Percentiles rank a stretch among this genome's conserved stretches.
These are phyloP conservation scores for Friedmanniomyces endolithicus DNA, from an alignment of 495 filamentous ascomycete species.

Conservation along the genomic window DNA sequence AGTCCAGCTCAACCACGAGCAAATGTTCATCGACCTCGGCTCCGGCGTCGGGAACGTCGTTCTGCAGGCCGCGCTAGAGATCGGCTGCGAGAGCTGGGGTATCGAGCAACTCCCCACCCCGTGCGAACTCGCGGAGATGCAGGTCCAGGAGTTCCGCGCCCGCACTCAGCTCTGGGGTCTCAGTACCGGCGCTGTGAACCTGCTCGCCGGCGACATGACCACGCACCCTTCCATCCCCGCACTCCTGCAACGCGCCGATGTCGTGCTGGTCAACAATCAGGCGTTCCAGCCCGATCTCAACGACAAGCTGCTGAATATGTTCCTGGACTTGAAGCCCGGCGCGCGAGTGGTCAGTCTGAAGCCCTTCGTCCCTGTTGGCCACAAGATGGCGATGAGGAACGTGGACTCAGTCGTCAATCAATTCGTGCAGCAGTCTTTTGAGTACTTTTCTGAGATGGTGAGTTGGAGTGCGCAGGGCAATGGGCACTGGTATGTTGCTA, in stretches of 20 bases:
- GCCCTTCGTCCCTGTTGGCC: conserved; percentile 61
- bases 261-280: conserved; percentile 93
- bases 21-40: conserved; percentile 86
- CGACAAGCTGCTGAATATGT: conserved; percentile 73
- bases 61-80: conserved; percentile 83
- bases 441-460: conserved; percentile 71
- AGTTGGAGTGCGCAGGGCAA: conserved; percentile 73
- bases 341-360: conserved; percentile 76
- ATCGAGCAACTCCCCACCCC: conserved; percentile 70
- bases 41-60: conserved; percentile 94
- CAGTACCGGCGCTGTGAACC: conserved; percentile 58
- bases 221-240: conserved; percentile 55
- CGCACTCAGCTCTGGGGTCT: conserved; percentile 87
- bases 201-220: conserved; percentile 77
- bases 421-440: conserved; percentile 54
- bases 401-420: conserved; percentile 61
- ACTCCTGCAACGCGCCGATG: conserved; percentile 70
- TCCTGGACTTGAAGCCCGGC: conserved; percentile 87
- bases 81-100: conserved; percentile 89
- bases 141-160: conserved; percentile 55
- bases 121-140: conserved; percentile 21
- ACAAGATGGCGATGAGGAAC: conserved; percentile 57
- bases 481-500: conserved; percentile 79
- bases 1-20: conserved; percentile 59
- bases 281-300: conserved; percentile 82